These are phyloP conservation scores for Aureobasidium sp. DNA, from an alignment of 2,329 filamentous ascomycete genomes.

Conservation along the genomic window DNA sequence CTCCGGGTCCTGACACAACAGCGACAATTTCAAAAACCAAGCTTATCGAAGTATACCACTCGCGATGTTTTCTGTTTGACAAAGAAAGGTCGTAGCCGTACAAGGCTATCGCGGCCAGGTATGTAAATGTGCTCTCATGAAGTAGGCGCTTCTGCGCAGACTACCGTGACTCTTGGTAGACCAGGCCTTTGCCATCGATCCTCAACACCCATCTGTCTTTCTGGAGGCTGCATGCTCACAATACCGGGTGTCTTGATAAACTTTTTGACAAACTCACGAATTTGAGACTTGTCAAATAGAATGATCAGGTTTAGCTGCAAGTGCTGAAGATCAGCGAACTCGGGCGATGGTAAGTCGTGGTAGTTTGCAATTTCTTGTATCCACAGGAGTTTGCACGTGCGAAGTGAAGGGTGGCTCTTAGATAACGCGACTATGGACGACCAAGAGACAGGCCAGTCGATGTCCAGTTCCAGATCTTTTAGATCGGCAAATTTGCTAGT, in stretches of 20 bases:
- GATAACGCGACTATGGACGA: background rate
- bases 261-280: background rate
- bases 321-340: background rate
- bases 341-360: background rate
- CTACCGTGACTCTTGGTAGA: background rate
- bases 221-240: background rate
- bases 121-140: background rate
- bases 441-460: background rate
- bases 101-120: too few relatives aligned
- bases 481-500: background rate
- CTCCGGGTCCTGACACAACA: too few relatives aligned
- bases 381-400: background rate
- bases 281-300: background rate
- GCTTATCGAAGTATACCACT: too few relatives aligned
- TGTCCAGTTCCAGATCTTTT: background rate
- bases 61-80: too few relatives aligned
- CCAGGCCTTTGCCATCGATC: background rate
- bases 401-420: background rate
- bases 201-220: background rate
- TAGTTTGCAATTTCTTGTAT: background rate
- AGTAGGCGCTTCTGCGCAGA: background rate
- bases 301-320: background rate
- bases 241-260: background rate
- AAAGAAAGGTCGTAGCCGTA: too few relatives aligned
- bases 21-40: too few relatives aligned